Base-by-base conservation (phyloP, 441 rosid species). In the Jatropha multifida region DNA sequence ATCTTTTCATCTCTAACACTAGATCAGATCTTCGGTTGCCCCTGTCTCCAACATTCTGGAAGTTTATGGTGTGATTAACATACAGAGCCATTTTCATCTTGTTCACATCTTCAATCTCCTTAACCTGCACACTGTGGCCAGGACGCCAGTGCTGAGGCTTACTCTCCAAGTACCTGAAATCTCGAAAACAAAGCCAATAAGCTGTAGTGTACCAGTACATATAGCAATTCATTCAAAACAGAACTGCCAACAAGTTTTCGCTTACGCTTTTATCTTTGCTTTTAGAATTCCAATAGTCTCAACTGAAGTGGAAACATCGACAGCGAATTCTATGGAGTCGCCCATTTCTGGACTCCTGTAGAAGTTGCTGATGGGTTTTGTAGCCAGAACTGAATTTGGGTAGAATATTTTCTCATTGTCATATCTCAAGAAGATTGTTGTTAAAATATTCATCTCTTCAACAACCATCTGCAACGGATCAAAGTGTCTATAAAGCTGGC, bases 311-410 rank as follows among this genome's bases (percentile, higher is more conserved):
- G 86, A 83, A 75, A 80, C 80, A 72, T 82, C 81, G 38, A 88
- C 81, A 37, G 82, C 72, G 59, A 88, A 85, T 14, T 86, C 86
- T 41, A 88, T 77, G 11, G 42, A n/a, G 38, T 88, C 91, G 7
- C 86, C 78, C 91, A 86, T 88, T 41, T 85, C 88, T 1, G 91
- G 89, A 69, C 91, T 88, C 78, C 91, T 75, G 71, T 85, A 80
- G 67, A 81, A 84, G 72, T 87, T 87, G 84, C 88, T 82, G 81
- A 87, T 84, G 12, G 90, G 85, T 61, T 85, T 87, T 42, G 83
- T 81, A 44, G 80, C 73, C 0, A 87, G 73, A 79, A 85, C 86
- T 27, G 85, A 72, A 27, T 87, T 83, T 0, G 88, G 88, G 48
- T 85, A 85, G 73, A 75, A 85, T 69, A 87, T 87, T 76, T 88